Percentiles rank a stretch among this genome's conserved stretches.
Conservation (phyloP, 306 rosid genomes). For the Corylus americana region DNA sequence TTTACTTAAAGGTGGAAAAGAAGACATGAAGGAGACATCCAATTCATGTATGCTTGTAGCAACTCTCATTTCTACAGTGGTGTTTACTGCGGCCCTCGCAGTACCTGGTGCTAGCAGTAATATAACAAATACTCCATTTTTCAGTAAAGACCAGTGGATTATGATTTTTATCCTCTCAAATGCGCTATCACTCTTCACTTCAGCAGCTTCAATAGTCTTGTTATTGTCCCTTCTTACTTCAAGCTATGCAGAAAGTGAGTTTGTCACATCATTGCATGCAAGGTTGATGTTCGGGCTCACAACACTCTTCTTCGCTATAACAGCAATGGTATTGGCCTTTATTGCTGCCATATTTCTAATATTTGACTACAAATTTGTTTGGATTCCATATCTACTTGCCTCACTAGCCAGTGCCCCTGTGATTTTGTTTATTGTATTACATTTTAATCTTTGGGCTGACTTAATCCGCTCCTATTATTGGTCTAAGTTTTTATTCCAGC, state of each 20-base stretch:
- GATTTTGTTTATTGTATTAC: neutral
- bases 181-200: slow-evolving; percentile 2
- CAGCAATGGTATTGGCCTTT: slow-evolving; percentile 7
- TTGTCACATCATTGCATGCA: neutral
- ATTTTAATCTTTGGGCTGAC: neutral
- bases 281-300: neutral
- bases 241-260: neutral
- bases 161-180: slow-evolving; percentile 8
- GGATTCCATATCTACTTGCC: slow-evolving; percentile 15
- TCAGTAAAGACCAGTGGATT: neutral
- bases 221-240: slow-evolving; percentile 5
- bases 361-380: neutral
- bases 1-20: neutral
- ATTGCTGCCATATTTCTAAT: slow-evolving; percentile 13
- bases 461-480: neutral
- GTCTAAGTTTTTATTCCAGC: slow-evolving; percentile 5
- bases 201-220: slow-evolving; percentile 4
- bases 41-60: slow-evolving; percentile 29
- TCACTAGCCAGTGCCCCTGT: neutral
- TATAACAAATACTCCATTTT: neutral
- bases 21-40: neutral
- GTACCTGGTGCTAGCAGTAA: neutral
- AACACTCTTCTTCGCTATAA: neutral
- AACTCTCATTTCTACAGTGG: slow-evolving; percentile 4
- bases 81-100: slow-evolving; percentile 9